Evolutionary conservation across 352 stramenopile species (phyloP), one percentile per base, ranked within the genome.

Genomic region (Blastocystis sp.): DNA sequence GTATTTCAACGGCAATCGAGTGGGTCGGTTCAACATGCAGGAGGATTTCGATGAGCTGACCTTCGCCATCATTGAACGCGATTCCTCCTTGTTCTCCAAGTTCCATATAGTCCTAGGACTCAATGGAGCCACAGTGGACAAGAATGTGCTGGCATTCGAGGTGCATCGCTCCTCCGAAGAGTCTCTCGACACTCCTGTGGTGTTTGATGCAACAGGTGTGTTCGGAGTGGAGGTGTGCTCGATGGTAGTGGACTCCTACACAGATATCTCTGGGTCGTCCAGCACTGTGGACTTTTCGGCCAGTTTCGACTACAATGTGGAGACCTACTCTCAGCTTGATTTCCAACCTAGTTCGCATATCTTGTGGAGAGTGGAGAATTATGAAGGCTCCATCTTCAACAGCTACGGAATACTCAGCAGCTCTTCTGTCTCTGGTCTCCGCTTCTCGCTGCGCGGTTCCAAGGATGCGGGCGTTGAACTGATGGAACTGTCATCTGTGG

Each of bases 71-170:
- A n/a, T 50, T 41, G 15, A 54, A 9, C 66, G 55, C 55, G 56
- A 77, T 64, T 9, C 77, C 1, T 50, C 15, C 29, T 0, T 59
- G 0, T 88, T 88, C 47, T 79, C 62, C 18, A 66, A 68, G 50
- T 84, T 84, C 73, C 73, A 84, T 43, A 45, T 84, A 5, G 26
- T 84, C n/a, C 29, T 84, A 8, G n/a, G 43, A 2, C 59, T 53
- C 1, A 53, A 8, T 1, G 56, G 56, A n/a, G 47, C 53, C 37
- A 29, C 56, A 41, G 50, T 45, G 2, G 77, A 61, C 6, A 53
- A 41, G 26, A 88, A 88, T 29, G 77, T 88, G 29, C n/a, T 88
- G 2, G 55, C 54, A 39, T 79, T 88, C 26, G 77, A 88, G 47
- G 53, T 88, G n/a, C 77, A 88, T 43, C 73, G 73, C 34, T 23